Base-by-base conservation (phyloP, 805 yeast species). In the Ogataea kodamae region DNA sequence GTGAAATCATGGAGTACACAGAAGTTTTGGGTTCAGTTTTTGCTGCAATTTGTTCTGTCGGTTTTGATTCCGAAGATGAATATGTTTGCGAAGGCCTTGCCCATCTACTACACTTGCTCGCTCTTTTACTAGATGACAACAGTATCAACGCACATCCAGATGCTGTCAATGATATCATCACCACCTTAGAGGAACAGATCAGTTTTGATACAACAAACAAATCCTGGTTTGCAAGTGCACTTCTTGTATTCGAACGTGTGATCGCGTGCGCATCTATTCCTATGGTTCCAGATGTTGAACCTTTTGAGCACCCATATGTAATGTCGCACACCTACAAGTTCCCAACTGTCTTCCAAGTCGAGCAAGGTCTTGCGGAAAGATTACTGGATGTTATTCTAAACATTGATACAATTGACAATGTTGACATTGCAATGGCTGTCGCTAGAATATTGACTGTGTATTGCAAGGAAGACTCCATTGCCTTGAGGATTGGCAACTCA, bases 191-290 rank as follows among this genome's bases (percentile, higher is more conserved):
- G 9, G 55, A 49, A 2, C 59, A 62, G 3, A 40, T 76, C 8
- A 54, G 45, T 1, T 57, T 66, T 2, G 65, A 64, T 22, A 50
- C 54, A 38, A 59, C 58, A 2, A 67, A 72, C 40, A 50, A 64
- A 17, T 64, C 67, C 10, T 85, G 85, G 81, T 75, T 76, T 47
- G 71, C 81, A 0, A 65, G 72, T 37, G 74, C 77, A 0, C 52
- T 86, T 21, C 55, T 67, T 16, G 67, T 78, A 4, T 64, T 76
- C 28, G 84, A 78, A 35, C 72, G 70, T 21, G 56, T 78, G 3
- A 48, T 83, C 25, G 64, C 78, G 1, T 70, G 65, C 25, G 62
- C 74, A 3, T 67, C 66, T 20, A 59, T 76, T 4, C 86, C 87
- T 0, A 48, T 46, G 28, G 58, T 74, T 6, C 84, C 85, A 0